phyloP scores from a whole-genome alignment of 345 rosid species.

The Cardiospermum halicacabum region DNA sequence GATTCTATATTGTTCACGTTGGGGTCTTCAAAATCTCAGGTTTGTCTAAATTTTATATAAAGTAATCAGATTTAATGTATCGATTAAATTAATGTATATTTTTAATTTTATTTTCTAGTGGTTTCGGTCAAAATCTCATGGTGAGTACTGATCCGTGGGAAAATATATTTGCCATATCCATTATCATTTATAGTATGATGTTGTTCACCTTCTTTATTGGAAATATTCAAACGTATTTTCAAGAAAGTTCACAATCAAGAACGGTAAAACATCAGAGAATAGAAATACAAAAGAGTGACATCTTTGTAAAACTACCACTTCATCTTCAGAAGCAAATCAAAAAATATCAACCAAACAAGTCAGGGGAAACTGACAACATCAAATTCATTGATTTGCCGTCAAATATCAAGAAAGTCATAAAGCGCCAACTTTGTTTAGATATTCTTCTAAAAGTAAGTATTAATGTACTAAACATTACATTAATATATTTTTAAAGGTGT shows the following conservation, averaged over 20 bases:
- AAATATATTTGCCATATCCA: constrained; percentile 4
- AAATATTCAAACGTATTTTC: not conserved
- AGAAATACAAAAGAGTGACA: not conserved
- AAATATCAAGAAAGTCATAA: not conserved
- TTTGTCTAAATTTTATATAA: not conserved
- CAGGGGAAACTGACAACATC: not conserved
- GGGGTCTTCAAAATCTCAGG: constrained; percentile 43
- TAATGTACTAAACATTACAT: too few relatives aligned
- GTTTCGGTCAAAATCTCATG: constrained; percentile 5
- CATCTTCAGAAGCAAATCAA: not conserved
- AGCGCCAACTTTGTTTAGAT: not conserved
- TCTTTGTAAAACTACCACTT: not conserved
- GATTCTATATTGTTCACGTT: constrained; percentile 33
- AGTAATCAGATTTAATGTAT: too few relatives aligned
- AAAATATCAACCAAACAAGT: not conserved
- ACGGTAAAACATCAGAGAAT: not conserved
- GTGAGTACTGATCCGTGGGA: not conserved
- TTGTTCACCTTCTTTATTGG: constrained; percentile 1
- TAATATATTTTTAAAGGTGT: too few relatives aligned
- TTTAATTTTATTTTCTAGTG: not conserved
- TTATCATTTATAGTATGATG: not conserved
- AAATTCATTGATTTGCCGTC: not conserved
- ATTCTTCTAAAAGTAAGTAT: not conserved
- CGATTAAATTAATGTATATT: too few relatives aligned
- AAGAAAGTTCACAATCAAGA: not conserved